phyloP scores from a whole-genome alignment of 2,329 filamentous ascomycete species.

The Pyrenophora seminiperda region DNA sequence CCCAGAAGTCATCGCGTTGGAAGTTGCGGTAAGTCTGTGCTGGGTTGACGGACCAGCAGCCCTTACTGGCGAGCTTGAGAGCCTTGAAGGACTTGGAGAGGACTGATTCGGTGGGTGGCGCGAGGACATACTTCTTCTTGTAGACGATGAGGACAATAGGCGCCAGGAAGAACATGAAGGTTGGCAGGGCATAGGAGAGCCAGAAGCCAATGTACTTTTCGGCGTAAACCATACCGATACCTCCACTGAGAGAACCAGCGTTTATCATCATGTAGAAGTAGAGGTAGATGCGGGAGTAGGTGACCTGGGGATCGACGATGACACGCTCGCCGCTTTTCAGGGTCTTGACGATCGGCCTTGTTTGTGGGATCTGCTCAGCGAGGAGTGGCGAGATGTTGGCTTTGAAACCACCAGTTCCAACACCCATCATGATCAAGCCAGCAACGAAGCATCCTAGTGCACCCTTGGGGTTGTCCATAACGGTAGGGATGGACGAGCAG shows the following conservation, averaged over 20 bases:
- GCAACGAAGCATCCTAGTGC: constrained; percentile 58
- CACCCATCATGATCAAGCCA: constrained; percentile 55
- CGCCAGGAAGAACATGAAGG: constrained; percentile 65
- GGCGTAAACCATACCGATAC: constrained; percentile 74
- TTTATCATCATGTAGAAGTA: constrained; percentile 58
- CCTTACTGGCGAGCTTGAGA: constrained; percentile 65
- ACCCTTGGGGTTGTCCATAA: constrained; percentile 46
- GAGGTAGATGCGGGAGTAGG: constrained; percentile 66
- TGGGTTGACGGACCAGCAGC: constrained; percentile 66
- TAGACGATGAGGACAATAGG: constrained; percentile 65
- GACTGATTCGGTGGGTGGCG: constrained; percentile 73
- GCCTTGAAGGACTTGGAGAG: constrained; percentile 69
- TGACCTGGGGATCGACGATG: constrained; percentile 72
- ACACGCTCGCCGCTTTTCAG: constrained; percentile 66
- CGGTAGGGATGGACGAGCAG: constrained; percentile 59
- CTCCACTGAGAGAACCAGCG: constrained; percentile 68
- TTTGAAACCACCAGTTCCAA: constrained; percentile 57
- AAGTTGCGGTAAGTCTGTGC: constrained; percentile 64
- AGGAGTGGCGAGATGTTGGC: constrained; percentile 64
- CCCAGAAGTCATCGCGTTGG: constrained; percentile 66
- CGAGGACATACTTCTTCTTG: constrained; percentile 65
- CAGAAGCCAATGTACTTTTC: constrained; percentile 79
- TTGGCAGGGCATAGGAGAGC: constrained; percentile 72
- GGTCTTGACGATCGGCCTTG: constrained; percentile 60
- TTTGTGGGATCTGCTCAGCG: constrained; percentile 70